Base-by-base conservation (phyloP, 768 basidiomycete genomes). In the Suillus subaureus region DNA sequence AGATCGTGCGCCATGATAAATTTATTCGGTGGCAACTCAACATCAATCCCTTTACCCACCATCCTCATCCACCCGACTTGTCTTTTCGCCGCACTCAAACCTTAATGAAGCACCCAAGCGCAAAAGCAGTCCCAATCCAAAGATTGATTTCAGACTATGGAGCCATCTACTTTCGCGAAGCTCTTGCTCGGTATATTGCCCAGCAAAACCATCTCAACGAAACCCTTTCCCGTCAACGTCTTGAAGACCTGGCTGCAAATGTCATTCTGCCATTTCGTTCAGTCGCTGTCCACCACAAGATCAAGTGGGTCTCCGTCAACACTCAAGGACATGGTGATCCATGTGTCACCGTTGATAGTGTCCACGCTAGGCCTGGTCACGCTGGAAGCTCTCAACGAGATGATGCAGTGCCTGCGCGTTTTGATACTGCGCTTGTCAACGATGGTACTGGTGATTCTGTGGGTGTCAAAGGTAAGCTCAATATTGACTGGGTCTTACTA, bases 401-500 rank as follows among this genome's bases (percentile, higher is more conserved):
- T 51, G 16, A 43, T 42, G 54, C 18, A 54, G 4, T 60, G 2
- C 54, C n/a, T 42, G 33, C 23, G 12, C 12, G 5, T 57, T 31
- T 37, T 43, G 52, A 73, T 68, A 49, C 28, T 3, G 49, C 61
- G 2, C 64, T 76, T 8, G 70, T 75, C 21, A 54, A 64, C 2
- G 6, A 52, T 11, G 45, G 60, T 21, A 62, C 66, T 18, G 66
- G 66, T 1, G 42, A 35, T 0, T 67, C 67, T 7, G 47, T 68
- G 12, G 43, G 75, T 3, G 28, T 63, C 6, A 71, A 73, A 21
- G 79, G 18, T 52, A 8, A 43, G 18, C 43, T 43, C 4, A 5
- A 43, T 7, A 43, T 43, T 43, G 18, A n/a, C n/a, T n/a, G n/a
- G n/a, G n/a, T n/a, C n/a, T 21, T 43, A 21, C 18, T 8, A n/a